These are phyloP conservation scores for Stagonosporopsis cucurbitacearum DNA, from an alignment of 2,329 filamentous ascomycete species.

Conservation along the genomic window DNA sequence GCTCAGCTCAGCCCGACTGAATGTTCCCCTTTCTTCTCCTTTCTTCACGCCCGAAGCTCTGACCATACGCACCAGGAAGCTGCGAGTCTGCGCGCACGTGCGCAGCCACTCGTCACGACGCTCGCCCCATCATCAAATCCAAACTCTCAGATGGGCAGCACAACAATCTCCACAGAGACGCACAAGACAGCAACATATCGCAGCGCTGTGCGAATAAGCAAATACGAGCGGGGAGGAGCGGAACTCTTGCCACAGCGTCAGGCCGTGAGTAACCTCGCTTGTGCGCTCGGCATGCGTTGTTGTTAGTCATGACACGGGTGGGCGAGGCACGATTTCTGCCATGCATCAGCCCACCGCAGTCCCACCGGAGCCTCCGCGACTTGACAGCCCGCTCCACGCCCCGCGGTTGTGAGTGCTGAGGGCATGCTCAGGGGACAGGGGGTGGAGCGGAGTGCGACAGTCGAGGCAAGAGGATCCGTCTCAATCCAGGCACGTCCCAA, in stretches of 20 bases:
- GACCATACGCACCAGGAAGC: background rate
- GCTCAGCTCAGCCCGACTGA: background rate
- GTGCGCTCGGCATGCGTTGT: constrained; percentile 19
- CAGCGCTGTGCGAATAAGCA: constrained; percentile 27
- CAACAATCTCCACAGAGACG: background rate
- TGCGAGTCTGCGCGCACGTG: constrained; percentile 1
- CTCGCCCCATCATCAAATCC: constrained; percentile 1
- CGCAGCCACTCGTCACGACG: background rate
- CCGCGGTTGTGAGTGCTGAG: background rate
- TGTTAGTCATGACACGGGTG: constrained; percentile 21
- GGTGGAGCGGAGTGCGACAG: constrained; percentile 4
- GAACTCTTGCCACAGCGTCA: constrained; percentile 21
- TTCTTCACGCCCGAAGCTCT: background rate
- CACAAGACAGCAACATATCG: background rate
- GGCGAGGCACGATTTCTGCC: constrained; percentile 5
- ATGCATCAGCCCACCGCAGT: constrained; percentile 10
- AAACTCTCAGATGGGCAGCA: background rate
- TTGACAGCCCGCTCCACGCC: background rate
- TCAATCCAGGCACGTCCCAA: background rate
- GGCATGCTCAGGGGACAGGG: background rate
- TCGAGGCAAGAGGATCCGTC: background rate
- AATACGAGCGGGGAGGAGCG: constrained; percentile 35
- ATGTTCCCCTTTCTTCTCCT: background rate
- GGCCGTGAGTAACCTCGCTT: constrained; percentile 10
- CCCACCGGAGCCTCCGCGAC: background rate